Percentiles rank a stretch among this genome's conserved stretches.
These are phyloP conservation scores for Ceratobasidium sp. DNA, from an alignment of 1,284 basidiomycete species.

Conservation along the genomic window DNA sequence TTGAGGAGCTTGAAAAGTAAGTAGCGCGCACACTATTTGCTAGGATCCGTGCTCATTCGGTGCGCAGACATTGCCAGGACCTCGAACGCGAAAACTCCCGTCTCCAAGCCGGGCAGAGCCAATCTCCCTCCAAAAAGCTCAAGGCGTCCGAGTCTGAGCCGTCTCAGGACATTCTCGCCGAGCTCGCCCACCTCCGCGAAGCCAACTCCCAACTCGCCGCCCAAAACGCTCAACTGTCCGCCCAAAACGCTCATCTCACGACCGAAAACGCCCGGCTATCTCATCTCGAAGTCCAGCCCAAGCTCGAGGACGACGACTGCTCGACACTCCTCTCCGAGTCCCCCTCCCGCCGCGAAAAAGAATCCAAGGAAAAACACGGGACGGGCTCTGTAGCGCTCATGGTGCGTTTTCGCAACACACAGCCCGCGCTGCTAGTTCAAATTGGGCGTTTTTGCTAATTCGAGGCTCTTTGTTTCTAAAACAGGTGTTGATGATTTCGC, in stretches of 20 bases:
- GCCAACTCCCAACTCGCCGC: conserved; percentile 50
- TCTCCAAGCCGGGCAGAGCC: conserved; percentile 7
- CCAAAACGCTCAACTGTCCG: conserved; percentile 42
- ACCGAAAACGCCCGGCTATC: conserved; percentile 75
- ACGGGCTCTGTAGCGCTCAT: conserved; percentile 37
- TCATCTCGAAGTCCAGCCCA: conserved; percentile 44
- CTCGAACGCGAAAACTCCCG: conserved; percentile 42
- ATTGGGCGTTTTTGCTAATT: not conserved
- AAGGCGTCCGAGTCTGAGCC: conserved; percentile 40
- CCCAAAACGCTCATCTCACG: conserved; percentile 75
- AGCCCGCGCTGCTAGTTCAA: not conserved
- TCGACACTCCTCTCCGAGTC: conserved; percentile 25
- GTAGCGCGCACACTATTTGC: conserved; percentile 50
- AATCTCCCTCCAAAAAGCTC: conserved; percentile 44
- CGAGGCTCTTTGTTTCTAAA: conserved; percentile 1
- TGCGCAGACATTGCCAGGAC: conserved; percentile 29
- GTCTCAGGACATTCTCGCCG: conserved; percentile 9
- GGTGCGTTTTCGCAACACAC: conserved; percentile 9
- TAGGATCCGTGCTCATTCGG: conserved; percentile 26
- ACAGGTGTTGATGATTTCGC: conserved; percentile 35
- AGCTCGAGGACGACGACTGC: conserved; percentile 34
- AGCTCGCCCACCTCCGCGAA: conserved; percentile 18
- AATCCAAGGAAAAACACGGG: conserved; percentile 31
- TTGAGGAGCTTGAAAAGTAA: conserved; percentile 88
- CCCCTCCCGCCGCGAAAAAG: not conserved